A percentile compares a stretch with the other conserved stretches of the same genome.
phyloP scores from a whole-genome alignment of 495 filamentous ascomycete species.

The Stereocaulon alpinum region DNA sequence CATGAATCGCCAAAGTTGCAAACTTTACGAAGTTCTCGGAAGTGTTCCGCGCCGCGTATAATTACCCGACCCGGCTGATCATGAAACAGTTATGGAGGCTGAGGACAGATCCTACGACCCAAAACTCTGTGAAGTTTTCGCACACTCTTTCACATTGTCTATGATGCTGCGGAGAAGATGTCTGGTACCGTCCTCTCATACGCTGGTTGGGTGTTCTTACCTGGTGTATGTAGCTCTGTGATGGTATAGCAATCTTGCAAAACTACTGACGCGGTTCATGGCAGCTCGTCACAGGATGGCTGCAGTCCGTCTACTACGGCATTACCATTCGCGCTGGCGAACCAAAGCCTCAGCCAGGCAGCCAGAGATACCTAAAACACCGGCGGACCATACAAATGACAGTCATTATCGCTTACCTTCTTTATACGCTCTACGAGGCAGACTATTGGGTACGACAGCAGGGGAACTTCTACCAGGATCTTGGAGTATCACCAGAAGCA shows the following conservation, averaged over 20 bases:
- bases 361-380: slow-evolving; percentile 56
- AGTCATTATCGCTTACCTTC: slow-evolving; percentile 72
- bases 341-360: slow-evolving; percentile 63
- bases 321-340: slow-evolving; percentile 87
- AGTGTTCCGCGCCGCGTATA: neutral
- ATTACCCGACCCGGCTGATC: neutral
- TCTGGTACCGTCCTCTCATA: slow-evolving; percentile 50
- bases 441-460: slow-evolving; percentile 64
- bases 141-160: neutral
- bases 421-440: slow-evolving; percentile 90
- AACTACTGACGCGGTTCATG: neutral
- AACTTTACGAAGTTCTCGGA: neutral
- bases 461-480: slow-evolving; percentile 66
- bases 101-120: slow-evolving; percentile 1
- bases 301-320: slow-evolving; percentile 76
- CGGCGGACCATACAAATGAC: slow-evolving; percentile 71
- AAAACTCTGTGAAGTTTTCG: neutral
- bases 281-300: slow-evolving; percentile 67
- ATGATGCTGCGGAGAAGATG: slow-evolving; percentile 10
- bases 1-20: neutral
- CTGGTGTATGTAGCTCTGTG: slow-evolving; percentile 34
- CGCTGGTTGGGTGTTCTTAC: slow-evolving; percentile 71
- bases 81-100: neutral
- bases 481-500: slow-evolving; percentile 56
- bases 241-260: neutral